Evolutionary conservation across 2,329 filamentous ascomycete genomes (phyloP).

Genomic region (Pestalotiopsis sp.): DNA sequence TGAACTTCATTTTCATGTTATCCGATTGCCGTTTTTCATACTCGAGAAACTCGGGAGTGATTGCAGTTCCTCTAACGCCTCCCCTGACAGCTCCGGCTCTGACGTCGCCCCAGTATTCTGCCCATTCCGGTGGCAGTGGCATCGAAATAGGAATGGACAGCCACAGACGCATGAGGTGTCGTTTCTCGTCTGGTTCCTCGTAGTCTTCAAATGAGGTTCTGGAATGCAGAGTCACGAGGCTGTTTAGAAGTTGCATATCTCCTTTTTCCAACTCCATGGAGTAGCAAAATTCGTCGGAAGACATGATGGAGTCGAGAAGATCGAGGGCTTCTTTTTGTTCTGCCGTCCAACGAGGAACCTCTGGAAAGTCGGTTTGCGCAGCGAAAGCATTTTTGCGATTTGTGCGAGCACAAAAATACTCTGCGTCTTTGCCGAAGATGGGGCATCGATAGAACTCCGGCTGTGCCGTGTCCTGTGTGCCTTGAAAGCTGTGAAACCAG

Average conservation of each 20-base stretch:
- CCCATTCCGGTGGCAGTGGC: slow-evolving; percentile 10
- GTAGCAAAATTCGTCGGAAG: slow-evolving; percentile 15
- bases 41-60: slow-evolving; percentile 8
- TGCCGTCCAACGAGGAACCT: slow-evolving; percentile 10
- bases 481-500: slow-evolving; percentile 17
- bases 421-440: slow-evolving; percentile 7
- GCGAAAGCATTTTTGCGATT: slow-evolving; percentile 16
- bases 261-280: slow-evolving; percentile 16
- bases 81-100: slow-evolving; percentile 9
- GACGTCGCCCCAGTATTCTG: slow-evolving; percentile 18
- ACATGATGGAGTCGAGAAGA: slow-evolving; percentile 14
- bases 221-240: slow-evolving; percentile 17
- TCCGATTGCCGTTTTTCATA: slow-evolving; percentile 12
- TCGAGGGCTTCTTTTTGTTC: slow-evolving; percentile 14
- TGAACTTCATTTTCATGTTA: slow-evolving; percentile 10
- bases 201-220: slow-evolving; percentile 14
- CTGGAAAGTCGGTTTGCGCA: slow-evolving; percentile 14
- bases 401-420: slow-evolving; percentile 13
- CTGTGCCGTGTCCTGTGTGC: slow-evolving; percentile 12
- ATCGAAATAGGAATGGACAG: slow-evolving; percentile 14
- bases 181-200: slow-evolving; percentile 14
- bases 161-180: slow-evolving; percentile 18
- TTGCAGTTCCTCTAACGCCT: slow-evolving; percentile 3
- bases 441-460: slow-evolving; percentile 16
- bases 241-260: slow-evolving; percentile 17